phyloP scores from a whole-genome alignment of 768 basidiomycete genomes.

The Russula sp. region DNA sequence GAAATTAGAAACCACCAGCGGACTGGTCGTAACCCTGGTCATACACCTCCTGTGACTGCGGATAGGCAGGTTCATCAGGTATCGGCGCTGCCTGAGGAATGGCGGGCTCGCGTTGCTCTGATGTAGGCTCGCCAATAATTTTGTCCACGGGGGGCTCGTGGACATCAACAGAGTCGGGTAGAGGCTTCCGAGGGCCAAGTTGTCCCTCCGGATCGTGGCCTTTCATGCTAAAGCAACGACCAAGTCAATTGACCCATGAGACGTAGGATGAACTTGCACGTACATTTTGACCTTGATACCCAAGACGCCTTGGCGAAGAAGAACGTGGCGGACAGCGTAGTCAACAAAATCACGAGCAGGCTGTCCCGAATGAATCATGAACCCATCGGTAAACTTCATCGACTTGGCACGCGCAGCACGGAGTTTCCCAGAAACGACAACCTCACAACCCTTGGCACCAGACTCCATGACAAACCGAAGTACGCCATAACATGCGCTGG shows the following conservation, averaged over 20 bases:
- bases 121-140: slow-evolving; percentile 79
- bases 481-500: slow-evolving; percentile 97
- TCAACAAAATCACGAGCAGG: slow-evolving; percentile 95
- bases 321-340: slow-evolving; percentile 95
- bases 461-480: slow-evolving; percentile 99
- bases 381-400: slow-evolving; percentile 99
- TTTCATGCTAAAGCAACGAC: slow-evolving; percentile 71
- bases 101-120: slow-evolving; percentile 74
- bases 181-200: slow-evolving; percentile 83
- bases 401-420: slow-evolving; percentile 99
- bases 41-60: slow-evolving; percentile 35
- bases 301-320: slow-evolving; percentile 96
- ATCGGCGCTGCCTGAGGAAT: slow-evolving; percentile 46
- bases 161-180: slow-evolving; percentile 92
- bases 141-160: slow-evolving; percentile 89
- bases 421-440: slow-evolving; percentile 98
- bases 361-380: slow-evolving; percentile 99
- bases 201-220: slow-evolving; percentile 90
- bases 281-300: slow-evolving; percentile 99
- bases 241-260: slow-evolving; percentile 12
- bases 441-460: slow-evolving; percentile 98
- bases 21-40: slow-evolving; percentile 25
- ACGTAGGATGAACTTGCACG: slow-evolving; percentile 25
- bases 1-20: slow-evolving; percentile 48
- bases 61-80: slow-evolving; percentile 39